These are phyloP conservation scores for Silene coronaria DNA, from an alignment of 179 eudicot species.

Conservation along the genomic window DNA sequence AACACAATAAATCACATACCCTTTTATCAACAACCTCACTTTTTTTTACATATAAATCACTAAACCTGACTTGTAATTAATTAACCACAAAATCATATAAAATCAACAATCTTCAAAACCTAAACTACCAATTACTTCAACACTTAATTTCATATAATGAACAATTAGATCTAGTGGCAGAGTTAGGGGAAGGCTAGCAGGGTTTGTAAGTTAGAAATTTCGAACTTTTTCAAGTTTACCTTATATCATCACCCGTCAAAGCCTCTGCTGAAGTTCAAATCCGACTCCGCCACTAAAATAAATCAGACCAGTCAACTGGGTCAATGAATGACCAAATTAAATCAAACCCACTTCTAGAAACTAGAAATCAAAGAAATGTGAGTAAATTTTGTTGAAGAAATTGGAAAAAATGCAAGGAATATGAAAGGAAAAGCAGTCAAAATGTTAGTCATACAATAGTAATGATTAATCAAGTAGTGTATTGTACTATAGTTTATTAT, in stretches of 20 bases:
- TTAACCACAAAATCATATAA: not conserved
- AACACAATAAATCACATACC: not conserved
- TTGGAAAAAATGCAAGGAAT: too few species aligned
- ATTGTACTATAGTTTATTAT: not conserved
- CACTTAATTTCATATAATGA: not conserved
- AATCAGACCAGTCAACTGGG: not conserved
- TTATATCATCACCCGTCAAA: too few species aligned
- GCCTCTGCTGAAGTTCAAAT: too few species aligned
- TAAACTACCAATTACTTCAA: not conserved
- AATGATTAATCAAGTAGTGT: not conserved
- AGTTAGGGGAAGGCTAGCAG: too few species aligned
- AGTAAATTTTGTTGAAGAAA: too few species aligned
- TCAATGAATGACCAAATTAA: not conserved
- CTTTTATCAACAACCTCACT: not conserved
- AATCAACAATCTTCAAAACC: not conserved
- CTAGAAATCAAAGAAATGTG: too few species aligned
- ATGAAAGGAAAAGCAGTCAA: not conserved
- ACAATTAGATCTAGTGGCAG: not conserved
- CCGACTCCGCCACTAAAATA: not conserved
- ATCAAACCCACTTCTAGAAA: too few species aligned
- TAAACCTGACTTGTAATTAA: not conserved
- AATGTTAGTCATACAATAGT: not conserved
- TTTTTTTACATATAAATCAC: too few species aligned
- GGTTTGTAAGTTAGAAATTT: too few species aligned
- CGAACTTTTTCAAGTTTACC: too few species aligned